Evolutionary conservation across 2,329 filamentous ascomycete genomes (phyloP).

Genomic region (Dryadomyces quercus-mongolicae): DNA sequence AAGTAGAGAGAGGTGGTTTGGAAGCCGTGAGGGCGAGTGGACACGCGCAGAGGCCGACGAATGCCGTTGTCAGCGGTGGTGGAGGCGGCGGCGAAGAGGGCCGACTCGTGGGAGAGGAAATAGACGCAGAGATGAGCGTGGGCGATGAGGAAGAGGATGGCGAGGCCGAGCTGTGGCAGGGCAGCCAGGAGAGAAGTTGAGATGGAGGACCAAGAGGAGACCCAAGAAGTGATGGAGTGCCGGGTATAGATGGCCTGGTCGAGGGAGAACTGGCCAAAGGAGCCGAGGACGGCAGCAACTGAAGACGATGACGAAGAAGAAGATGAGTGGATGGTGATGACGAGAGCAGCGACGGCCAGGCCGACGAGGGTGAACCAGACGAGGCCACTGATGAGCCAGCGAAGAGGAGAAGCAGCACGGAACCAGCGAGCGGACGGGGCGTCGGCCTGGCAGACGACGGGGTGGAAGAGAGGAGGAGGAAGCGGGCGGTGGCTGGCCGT

Average conservation of each 20-base stretch:
- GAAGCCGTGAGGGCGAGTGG: constrained; percentile 26
- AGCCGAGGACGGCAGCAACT: constrained; percentile 19
- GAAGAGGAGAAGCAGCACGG: constrained; percentile 25
- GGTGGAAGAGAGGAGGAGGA: neutral
- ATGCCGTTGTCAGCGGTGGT: too few relatives aligned
- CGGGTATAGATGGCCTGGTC: constrained; percentile 18
- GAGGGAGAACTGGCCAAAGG: constrained; percentile 24
- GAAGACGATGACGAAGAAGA: too few relatives aligned
- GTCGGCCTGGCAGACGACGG: constrained; percentile 2
- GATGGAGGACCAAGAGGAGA: constrained; percentile 13
- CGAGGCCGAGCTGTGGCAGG: constrained; percentile 36
- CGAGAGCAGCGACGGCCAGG: constrained; percentile 27
- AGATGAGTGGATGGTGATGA: constrained; percentile 17
- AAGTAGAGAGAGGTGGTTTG: constrained; percentile 37
- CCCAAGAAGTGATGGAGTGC: constrained; percentile 1
- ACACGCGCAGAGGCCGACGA: constrained; percentile 30
- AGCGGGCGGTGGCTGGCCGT: neutral
- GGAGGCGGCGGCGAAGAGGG: constrained; percentile 26
- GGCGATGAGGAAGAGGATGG: constrained; percentile 31
- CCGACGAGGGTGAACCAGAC: constrained; percentile 26
- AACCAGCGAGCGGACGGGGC: constrained; percentile 29
- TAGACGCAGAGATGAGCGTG: constrained; percentile 35
- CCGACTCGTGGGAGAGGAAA: constrained; percentile 37
- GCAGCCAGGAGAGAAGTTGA: constrained; percentile 26
- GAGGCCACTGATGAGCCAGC: constrained; percentile 28